Base-by-base conservation (phyloP, 176 grass and related monocot genomes). In the Bonia amplexicaulis region DNA sequence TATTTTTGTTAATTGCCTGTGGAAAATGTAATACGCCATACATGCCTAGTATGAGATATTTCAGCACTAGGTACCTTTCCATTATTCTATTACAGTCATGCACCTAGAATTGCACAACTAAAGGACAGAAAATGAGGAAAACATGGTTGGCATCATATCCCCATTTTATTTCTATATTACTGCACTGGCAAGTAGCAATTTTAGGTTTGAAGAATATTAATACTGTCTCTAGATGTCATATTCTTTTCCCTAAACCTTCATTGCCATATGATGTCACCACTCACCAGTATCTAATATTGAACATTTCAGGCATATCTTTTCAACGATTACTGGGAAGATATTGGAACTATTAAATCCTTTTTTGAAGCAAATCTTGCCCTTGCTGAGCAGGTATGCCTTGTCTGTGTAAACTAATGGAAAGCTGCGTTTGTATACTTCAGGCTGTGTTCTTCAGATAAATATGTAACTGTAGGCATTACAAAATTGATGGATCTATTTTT, bases 291-390 rank as follows among this genome's bases (percentile, higher is more conserved):
- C 49, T 84, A 65, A 81, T 64, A 53, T 64, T n/a, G 23, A 79
- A 60, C 22, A 26, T 83, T 79, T 73, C 85, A 98, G 96, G 96
- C 93, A 40, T 95, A 84, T 87, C 93, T 98, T 76, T 98, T 98
- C 81, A 98, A 98, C 4, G 87, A 93, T 90, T 98, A 98, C 85
- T 98, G 95, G 95, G 95, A 98, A 85, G 95, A 98, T 55, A 93
- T 98, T 65, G 91, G 93, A 20, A 98, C 95, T 3, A 95, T 95
- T 23, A 90, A 88, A 88, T 98, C 95, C 31, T 98, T 98, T 83
- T 95, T 93, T 67, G 95, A 95, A 87, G 95, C 93, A 66, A 98
- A 98, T 70, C 91, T 98, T 86, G 91, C 93, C 41, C 93, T 98
- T 39, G 84, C 90, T 54, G 88, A 89, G 54, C 80, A 98, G 85